Conservation (phyloP, 768 basidiomycete genomes). For the Glaciozyma martinii region DNA sequence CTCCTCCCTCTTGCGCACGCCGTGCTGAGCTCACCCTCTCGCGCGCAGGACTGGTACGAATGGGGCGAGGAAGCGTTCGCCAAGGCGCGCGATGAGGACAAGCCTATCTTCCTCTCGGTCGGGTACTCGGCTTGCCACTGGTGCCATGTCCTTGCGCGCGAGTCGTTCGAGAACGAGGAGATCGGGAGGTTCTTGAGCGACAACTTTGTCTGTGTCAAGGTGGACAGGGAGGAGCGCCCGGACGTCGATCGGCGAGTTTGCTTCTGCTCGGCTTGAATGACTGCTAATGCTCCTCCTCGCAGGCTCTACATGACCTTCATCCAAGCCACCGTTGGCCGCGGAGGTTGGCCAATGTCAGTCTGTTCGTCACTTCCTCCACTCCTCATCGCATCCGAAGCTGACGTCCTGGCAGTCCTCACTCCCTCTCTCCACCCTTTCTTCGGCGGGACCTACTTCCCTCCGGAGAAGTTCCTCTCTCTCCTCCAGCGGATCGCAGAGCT, state of each 20-base stretch:
- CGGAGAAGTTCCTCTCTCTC: background rate
- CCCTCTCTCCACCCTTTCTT: conserved; percentile 29
- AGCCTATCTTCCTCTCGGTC: conserved; percentile 42
- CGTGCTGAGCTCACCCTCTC: background rate
- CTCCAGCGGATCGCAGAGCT: background rate
- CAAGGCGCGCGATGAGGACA: background rate
- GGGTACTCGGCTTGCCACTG: conserved; percentile 47
- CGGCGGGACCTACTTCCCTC: conserved; percentile 1
- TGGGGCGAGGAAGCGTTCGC: background rate
- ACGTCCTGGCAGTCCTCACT: conserved; percentile 18
- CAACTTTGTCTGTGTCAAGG: conserved; percentile 42
- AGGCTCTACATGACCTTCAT: background rate
- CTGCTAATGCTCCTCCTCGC: background rate
- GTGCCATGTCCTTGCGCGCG: conserved; percentile 28
- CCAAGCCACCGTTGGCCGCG: conserved; percentile 36
- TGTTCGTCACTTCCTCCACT: conserved; percentile 27
- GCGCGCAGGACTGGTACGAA: background rate
- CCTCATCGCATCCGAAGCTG: background rate
- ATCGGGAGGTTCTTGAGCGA: conserved; percentile 44
- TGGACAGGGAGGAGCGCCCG: conserved; percentile 44
- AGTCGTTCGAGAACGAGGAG: conserved; percentile 43
- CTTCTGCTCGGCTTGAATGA: background rate
- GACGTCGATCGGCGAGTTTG: conserved; percentile 39
- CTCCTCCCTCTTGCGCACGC: background rate
- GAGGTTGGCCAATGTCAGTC: conserved; percentile 38